Evolutionary conservation across 225 moss, liverwort and hornwort species (phyloP).

Genomic region (Marchantia paleacea): DNA sequence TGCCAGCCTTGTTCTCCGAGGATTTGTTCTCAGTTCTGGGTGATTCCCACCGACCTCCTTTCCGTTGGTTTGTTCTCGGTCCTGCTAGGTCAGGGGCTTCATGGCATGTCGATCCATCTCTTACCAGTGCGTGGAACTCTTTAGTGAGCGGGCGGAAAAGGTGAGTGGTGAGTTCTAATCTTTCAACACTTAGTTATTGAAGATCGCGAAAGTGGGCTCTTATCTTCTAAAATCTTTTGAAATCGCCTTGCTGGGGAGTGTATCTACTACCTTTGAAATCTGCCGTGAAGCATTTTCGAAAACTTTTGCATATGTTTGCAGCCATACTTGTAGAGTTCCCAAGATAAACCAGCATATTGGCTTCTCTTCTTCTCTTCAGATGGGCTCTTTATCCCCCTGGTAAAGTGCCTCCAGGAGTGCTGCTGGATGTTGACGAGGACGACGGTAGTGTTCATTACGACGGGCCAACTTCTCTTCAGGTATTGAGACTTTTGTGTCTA

Average conservation of each 20-base stretch:
- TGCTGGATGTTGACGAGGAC: constrained; percentile 77
- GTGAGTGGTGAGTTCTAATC: constrained; percentile 39
- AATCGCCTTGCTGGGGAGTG: not conserved
- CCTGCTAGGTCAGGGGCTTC: constrained; percentile 95
- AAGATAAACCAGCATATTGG: not conserved
- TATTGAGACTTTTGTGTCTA: constrained; percentile 13
- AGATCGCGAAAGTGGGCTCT: not conserved
- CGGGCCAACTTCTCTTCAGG: constrained; percentile 97
- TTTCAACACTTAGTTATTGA: not conserved
- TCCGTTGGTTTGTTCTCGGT: constrained; percentile 95
- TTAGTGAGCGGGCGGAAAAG: constrained; percentile 92
- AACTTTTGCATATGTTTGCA: not conserved
- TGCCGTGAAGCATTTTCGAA: not conserved
- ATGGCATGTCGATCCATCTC: constrained; percentile 99
- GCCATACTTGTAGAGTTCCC: not conserved
- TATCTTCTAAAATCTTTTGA: not conserved
- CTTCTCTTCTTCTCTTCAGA: constrained; percentile 33
- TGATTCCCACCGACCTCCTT: constrained; percentile 70
- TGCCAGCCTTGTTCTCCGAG: constrained; percentile 80
- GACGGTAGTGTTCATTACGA: constrained; percentile 89
- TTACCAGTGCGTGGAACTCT: constrained; percentile 98
- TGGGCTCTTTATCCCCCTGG: constrained; percentile 99
- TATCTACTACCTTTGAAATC: not conserved
- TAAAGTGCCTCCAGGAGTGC: constrained; percentile 88
- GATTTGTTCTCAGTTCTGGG: constrained; percentile 80